These are phyloP conservation scores for Debaryomyces nepalensis DNA, from an alignment of 1,139 yeast genomes.

Conservation along the genomic window DNA sequence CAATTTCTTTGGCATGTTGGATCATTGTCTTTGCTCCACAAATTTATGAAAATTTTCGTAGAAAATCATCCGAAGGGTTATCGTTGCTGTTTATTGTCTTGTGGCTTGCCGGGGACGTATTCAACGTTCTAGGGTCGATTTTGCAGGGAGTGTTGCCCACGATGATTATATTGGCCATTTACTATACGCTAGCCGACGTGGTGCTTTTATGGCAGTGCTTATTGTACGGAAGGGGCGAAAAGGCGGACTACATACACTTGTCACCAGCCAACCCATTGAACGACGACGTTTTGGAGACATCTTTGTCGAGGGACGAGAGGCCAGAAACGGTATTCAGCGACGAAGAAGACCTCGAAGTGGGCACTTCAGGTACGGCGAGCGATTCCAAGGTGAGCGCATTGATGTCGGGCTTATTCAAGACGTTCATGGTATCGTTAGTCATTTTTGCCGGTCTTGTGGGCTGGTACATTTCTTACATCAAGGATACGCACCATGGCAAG, in stretches of 20 bases:
- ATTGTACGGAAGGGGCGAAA: constrained; percentile 63
- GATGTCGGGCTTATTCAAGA: constrained; percentile 49
- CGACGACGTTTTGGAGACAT: constrained; percentile 68
- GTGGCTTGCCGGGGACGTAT: constrained; percentile 90
- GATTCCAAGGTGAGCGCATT: constrained; percentile 22
- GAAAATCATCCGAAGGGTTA: constrained; percentile 86
- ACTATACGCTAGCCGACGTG: constrained; percentile 89
- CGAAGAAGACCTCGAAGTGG: constrained; percentile 19
- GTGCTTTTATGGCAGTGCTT: constrained; percentile 82
- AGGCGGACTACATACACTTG: constrained; percentile 71
- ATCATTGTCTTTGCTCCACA: constrained; percentile 97
- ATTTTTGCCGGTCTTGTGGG: constrained; percentile 81
- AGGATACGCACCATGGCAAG: constrained; percentile 29
- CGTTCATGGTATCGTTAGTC: constrained; percentile 69
- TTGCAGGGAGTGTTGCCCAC: constrained; percentile 90
- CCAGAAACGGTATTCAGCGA: constrained; percentile 8
- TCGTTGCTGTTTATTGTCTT: constrained; percentile 79
- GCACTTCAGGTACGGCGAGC: constrained; percentile 2
- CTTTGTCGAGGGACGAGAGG: constrained; percentile 42
- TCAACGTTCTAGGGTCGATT: constrained; percentile 87
- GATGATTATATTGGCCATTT: constrained; percentile 87
- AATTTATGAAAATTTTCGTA: constrained; percentile 82
- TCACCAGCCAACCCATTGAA: constrained; percentile 89
- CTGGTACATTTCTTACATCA: constrained; percentile 71
- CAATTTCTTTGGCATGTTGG: constrained; percentile 97